phyloP scores from a whole-genome alignment of 805 yeast species.

The Danielozyma ontarioensis region DNA sequence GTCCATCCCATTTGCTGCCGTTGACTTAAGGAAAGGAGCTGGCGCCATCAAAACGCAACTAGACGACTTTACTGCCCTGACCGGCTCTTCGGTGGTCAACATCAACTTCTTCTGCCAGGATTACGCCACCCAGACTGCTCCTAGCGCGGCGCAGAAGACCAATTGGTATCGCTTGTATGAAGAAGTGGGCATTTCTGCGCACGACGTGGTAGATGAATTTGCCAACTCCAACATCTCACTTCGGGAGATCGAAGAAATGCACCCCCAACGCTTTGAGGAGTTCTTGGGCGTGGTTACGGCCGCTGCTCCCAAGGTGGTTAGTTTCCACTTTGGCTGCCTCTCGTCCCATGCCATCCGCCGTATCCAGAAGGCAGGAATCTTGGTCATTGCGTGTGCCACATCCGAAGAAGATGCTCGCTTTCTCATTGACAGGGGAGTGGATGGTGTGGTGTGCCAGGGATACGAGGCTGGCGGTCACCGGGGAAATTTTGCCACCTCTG shows the following conservation, averaged over 20 bases:
- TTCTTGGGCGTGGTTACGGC: constrained; percentile 12
- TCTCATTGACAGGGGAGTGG: constrained; percentile 28
- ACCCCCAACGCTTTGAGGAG: constrained; percentile 10
- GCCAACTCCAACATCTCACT: constrained; percentile 24
- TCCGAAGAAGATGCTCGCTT: constrained; percentile 36
- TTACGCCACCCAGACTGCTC: constrained; percentile 8
- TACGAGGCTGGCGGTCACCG: constrained; percentile 66
- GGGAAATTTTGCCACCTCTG: constrained; percentile 34
- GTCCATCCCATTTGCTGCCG: constrained; percentile 36
- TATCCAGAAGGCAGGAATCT: constrained; percentile 33
- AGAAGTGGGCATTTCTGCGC: constrained; percentile 1
- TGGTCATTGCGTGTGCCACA: constrained; percentile 45
- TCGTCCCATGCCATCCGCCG: constrained; percentile 18
- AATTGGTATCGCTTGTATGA: constrained; percentile 19
- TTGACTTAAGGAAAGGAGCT: constrained; percentile 20
- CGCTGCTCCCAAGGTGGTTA: constrained; percentile 38
- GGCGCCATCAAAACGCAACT: constrained; percentile 8
- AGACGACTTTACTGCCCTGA: constrained; percentile 10
- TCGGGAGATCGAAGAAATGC: constrained; percentile 19
- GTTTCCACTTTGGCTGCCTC: constrained; percentile 54
- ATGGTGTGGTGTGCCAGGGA: constrained; percentile 52
- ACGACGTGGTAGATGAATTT: constrained; percentile 2
- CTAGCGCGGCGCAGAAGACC: constrained; percentile 11
- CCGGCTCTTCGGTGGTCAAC: constrained; percentile 24
- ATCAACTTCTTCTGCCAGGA: constrained; percentile 46